Evolutionary conservation across 2,329 filamentous ascomycete species (phyloP), one percentile per base, ranked within the genome.

Genomic region (Exophiala dermatitidis): DNA sequence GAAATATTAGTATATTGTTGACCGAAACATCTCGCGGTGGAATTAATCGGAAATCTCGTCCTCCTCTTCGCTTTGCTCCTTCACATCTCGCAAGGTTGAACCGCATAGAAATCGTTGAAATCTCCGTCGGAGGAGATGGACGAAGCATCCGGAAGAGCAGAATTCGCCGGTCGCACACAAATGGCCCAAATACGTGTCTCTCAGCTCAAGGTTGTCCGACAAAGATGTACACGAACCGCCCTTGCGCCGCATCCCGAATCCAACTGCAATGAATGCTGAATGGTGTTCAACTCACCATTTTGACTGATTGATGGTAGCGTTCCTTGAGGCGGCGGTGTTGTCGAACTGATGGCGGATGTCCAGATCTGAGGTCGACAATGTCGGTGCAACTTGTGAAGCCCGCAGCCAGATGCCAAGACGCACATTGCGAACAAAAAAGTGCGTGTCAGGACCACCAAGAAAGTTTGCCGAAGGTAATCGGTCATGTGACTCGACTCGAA

Each of bases 261-360:
- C 12, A 43, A 26, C 5, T 29, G 19, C 33, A 33, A 45, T 10
- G 31, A 26, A 49, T 30, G 28, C 5, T 38, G 19, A 34, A 28
- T 9, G 28, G 31, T 29, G 45, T n/a, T 42, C 10, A 40, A 48
- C 63, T 65, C 57, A 65, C 63, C 63, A 65, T 65, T 46, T 65
- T 65, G 59, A 56, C 56, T 37, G 46, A 37, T 59, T 53, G 46
- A 29, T 48, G 50, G 41, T 33, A 48, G 51, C 46, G 49, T 57
- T 48, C 40, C 41, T 50, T 43, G 29, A 42, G 41, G 28, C 48
- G 36, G 31, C 38, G 50, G 32, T 48, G 48, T 52, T 50, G 50
- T 57, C 32, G 48, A 26, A 34, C 8, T 32, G 29, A 4, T 37
- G 50, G 37, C 42, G 1, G 42, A 45, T 45, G 42, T 31, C 6